phyloP scores from a whole-genome alignment of 108 stramenopile species.

The Hondaea fermentalgiana region DNA sequence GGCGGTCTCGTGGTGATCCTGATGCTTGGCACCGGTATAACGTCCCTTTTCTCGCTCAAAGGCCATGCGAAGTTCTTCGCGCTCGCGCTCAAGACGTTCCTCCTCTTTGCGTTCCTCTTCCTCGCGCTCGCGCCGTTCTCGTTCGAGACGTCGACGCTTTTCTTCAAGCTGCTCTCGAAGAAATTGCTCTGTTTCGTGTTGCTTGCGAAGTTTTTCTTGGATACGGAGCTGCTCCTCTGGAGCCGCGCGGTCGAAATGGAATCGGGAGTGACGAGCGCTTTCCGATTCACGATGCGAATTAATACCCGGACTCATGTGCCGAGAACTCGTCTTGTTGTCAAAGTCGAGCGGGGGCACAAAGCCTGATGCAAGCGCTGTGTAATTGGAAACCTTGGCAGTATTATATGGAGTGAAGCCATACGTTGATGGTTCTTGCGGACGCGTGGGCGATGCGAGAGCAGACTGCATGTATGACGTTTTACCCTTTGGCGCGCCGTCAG shows the following conservation, averaged over 20 bases:
- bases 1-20: neutral
- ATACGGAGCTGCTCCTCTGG: neutral
- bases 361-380: neutral
- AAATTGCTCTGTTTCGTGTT: neutral
- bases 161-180: neutral
- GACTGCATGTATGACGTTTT: neutral
- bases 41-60: slow-evolving; percentile 8
- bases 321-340: neutral
- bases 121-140: neutral
- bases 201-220: neutral
- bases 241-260: neutral
- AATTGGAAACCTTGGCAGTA: too few species aligned
- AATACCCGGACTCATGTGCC: neutral
- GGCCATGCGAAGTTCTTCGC: neutral
- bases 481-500: neutral
- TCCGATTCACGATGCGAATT: neutral
- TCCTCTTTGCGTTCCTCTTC: neutral
- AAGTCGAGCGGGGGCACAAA: neutral
- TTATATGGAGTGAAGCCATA: too few species aligned
- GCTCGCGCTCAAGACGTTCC: neutral
- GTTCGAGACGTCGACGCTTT: neutral
- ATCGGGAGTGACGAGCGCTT: neutral
- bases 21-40: neutral
- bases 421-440: too few species aligned
- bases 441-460: too few species aligned